Evolutionary conservation across 2,329 filamentous ascomycete genomes (phyloP).

Genomic region (Fusarium sp.): DNA sequence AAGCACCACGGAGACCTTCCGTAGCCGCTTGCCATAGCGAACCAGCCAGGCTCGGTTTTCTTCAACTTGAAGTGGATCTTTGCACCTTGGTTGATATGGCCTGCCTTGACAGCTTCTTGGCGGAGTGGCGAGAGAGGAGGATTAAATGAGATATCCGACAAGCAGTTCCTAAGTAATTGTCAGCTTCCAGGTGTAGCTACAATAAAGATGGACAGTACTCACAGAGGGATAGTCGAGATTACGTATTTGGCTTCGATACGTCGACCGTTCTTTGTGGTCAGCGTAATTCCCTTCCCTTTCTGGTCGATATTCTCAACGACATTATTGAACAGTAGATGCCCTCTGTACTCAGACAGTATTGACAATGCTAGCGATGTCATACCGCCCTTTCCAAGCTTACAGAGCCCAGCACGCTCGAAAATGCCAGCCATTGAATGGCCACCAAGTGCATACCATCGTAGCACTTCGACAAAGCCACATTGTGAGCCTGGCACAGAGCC

Average conservation of each 20-base stretch:
- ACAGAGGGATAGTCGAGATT: conserved; percentile 32
- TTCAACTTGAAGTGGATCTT: conserved; percentile 26
- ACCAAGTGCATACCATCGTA: conserved; percentile 33
- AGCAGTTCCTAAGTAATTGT: not conserved
- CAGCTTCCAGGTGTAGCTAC: not conserved
- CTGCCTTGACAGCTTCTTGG: conserved; percentile 6
- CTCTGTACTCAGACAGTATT: conserved; percentile 3
- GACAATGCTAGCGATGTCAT: conserved; percentile 24
- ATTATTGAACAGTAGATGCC: conserved; percentile 17
- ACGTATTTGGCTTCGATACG: not conserved
- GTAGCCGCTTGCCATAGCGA: conserved; percentile 11
- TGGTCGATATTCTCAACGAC: conserved; percentile 1
- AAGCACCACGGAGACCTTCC: conserved; percentile 15
- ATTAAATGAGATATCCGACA: not conserved
- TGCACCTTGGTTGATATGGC: conserved; percentile 19
- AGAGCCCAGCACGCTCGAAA: conserved; percentile 14
- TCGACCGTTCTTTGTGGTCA: conserved; percentile 7
- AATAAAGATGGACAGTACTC: not conserved
- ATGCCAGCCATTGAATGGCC: conserved; percentile 14
- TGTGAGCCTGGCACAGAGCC: conserved; percentile 1
- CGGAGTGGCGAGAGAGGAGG: conserved; percentile 5
- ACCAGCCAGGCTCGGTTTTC: conserved; percentile 4
- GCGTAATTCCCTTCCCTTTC: not conserved
- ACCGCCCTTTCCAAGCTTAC: conserved; percentile 32
- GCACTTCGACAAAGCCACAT: conserved; percentile 18